Evolutionary conservation across 139 green algal species (phyloP).

Genomic region (Coelastrella sp.): DNA sequence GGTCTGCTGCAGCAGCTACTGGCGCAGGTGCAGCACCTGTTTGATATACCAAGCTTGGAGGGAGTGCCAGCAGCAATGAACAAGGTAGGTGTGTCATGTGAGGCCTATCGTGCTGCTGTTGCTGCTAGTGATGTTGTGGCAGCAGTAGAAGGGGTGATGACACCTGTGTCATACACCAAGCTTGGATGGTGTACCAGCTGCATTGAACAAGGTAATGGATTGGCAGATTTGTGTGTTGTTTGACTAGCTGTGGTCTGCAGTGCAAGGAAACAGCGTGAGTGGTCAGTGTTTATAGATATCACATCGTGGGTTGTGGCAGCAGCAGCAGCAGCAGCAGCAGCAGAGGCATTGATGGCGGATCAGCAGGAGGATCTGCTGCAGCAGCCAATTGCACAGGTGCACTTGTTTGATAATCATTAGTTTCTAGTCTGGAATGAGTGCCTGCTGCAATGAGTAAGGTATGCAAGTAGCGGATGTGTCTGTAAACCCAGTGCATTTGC

Average conservation of each 20-base stretch:
- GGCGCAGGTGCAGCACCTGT: slow-evolving; percentile 61
- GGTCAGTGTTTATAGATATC: too few relatives aligned
- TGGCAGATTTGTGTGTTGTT: too few relatives aligned
- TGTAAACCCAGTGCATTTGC: too few relatives aligned
- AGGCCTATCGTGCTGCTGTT: background rate
- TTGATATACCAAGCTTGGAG: slow-evolving; percentile 53
- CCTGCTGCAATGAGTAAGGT: slow-evolving; percentile 67
- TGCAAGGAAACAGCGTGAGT: too few relatives aligned
- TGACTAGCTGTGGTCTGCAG: too few relatives aligned
- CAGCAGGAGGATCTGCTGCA: slow-evolving; percentile 60
- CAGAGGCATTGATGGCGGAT: slow-evolving; percentile 49
- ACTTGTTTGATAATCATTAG: slow-evolving; percentile 55
- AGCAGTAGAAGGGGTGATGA: background rate
- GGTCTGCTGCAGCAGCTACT: slow-evolving; percentile 62
- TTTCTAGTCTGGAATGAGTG: slow-evolving; percentile 46
- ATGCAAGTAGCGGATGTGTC: too few relatives aligned
- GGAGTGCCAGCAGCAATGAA: slow-evolving; percentile 60
- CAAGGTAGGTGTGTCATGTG: slow-evolving; percentile 45
- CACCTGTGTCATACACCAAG: background rate
- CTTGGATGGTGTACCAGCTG: too few relatives aligned
- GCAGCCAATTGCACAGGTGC: slow-evolving; percentile 59
- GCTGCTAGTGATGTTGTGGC: background rate
- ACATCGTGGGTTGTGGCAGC: too few relatives aligned
- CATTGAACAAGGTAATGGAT: too few relatives aligned
- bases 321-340: slow-evolving; percentile 34